Evolutionary conservation across 2,329 filamentous ascomycete species (phyloP).

Genomic region (Cyclaneusma minus): DNA sequence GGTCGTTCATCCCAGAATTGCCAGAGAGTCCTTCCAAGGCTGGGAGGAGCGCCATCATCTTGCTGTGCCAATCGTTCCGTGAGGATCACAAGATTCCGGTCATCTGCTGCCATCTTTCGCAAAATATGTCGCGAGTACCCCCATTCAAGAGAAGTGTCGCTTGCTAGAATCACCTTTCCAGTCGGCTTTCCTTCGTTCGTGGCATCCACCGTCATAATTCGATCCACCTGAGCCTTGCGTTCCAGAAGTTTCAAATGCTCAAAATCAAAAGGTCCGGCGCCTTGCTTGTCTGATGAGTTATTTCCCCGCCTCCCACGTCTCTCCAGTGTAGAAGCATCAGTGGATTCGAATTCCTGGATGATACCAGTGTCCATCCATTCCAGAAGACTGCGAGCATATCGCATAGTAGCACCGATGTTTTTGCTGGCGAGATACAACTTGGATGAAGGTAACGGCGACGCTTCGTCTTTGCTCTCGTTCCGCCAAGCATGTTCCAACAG

Average conservation of each 20-base stretch:
- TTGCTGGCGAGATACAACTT: constrained; percentile 73
- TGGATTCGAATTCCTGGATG: constrained; percentile 75
- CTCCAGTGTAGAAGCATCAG: constrained; percentile 31
- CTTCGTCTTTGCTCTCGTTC: constrained; percentile 37
- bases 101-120: constrained; percentile 55
- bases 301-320: constrained; percentile 30
- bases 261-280: constrained; percentile 73
- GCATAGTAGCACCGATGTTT: constrained; percentile 76
- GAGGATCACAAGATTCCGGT: constrained; percentile 71
- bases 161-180: constrained; percentile 74
- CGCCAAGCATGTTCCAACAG: constrained; percentile 87
- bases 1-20: constrained; percentile 58
- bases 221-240: constrained; percentile 63
- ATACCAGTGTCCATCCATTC: constrained; percentile 99
- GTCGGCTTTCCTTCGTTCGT: constrained; percentile 23
- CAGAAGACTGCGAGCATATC: constrained; percentile 85
- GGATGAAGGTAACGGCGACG: constrained; percentile 33
- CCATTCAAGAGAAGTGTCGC: constrained; percentile 84
- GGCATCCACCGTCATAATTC: constrained; percentile 35
- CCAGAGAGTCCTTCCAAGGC: constrained; percentile 62
- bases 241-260: constrained; percentile 73
- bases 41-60: constrained; percentile 11
- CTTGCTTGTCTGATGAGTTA: constrained; percentile 20
- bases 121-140: constrained; percentile 79
- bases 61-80: constrained; percentile 53